phyloP scores from a whole-genome alignment of 2,329 filamentous ascomycete genomes.

The Claviceps arundinis region DNA sequence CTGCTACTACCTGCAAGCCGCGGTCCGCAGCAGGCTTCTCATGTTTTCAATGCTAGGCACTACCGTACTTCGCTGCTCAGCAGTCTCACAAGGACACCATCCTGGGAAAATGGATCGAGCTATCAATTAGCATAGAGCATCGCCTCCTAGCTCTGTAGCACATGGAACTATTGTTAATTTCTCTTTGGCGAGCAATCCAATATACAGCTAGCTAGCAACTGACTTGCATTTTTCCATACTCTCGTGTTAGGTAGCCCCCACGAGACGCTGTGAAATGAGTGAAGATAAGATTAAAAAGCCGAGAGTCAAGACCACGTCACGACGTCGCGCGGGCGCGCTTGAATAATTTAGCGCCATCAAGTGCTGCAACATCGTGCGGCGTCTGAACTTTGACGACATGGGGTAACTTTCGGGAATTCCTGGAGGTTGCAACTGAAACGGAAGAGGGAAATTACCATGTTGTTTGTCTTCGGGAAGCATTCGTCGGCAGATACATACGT shows the following conservation, averaged over 20 bases:
- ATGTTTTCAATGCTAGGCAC: no score
- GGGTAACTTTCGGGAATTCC: not conserved
- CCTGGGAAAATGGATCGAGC: no score
- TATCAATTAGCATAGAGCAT: no score
- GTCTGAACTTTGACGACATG: not conserved
- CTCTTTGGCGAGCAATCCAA: not conserved
- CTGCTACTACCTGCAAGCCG: no score
- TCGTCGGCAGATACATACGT: no score
- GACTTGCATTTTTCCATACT: no score
- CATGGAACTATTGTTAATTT: not conserved
- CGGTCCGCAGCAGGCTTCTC: no score
- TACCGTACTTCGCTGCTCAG: no score
- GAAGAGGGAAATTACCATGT: not conserved
- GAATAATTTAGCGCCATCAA: not conserved
- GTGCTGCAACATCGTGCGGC: not conserved
- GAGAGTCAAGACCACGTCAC: not conserved
- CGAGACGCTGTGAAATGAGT: not conserved
- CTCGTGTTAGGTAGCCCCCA: no score
- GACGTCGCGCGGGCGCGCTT: not conserved
- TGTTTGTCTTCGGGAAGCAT: not conserved
- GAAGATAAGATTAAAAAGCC: not conserved
- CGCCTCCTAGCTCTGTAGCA: no score
- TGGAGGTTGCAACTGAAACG: not conserved
- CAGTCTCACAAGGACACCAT: no score
- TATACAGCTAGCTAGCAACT: not conserved